These are phyloP conservation scores for Setomelanomma holmii DNA, from an alignment of 2,329 filamentous ascomycete species.

Conservation along the genomic window DNA sequence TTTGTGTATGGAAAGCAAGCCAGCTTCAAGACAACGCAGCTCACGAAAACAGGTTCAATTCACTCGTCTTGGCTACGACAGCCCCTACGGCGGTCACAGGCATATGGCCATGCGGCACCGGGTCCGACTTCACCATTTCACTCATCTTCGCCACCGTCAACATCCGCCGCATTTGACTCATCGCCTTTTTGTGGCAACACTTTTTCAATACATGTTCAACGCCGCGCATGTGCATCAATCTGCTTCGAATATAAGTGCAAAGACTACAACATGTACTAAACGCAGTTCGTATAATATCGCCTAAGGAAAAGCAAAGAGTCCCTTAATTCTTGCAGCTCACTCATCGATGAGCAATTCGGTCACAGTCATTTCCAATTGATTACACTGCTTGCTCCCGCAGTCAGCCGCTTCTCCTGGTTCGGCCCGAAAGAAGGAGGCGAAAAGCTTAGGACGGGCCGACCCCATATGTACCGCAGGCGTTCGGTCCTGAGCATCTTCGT, in stretches of 20 bases:
- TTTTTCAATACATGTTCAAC: slow-evolving; percentile 51
- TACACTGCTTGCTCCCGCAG: slow-evolving; percentile 57
- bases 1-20: too few species aligned
- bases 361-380: slow-evolving; percentile 28
- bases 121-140: slow-evolving; percentile 5
- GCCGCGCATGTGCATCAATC: slow-evolving; percentile 55
- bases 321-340: slow-evolving; percentile 54
- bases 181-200: slow-evolving; percentile 55
- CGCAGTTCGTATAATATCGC: slow-evolving; percentile 46
- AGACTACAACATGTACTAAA: slow-evolving; percentile 42
- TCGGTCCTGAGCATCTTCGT: slow-evolving; percentile 9
- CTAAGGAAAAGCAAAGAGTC: slow-evolving; percentile 41
- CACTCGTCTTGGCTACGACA: neutral
- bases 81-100: neutral
- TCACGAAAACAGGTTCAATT: neutral
- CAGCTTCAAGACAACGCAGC: too few species aligned
- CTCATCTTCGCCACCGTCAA: neutral
- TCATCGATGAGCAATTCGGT: slow-evolving; percentile 50
- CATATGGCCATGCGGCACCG: slow-evolving; percentile 11
- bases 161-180: neutral
- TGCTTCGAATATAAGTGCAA: slow-evolving; percentile 57
- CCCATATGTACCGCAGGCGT: slow-evolving; percentile 10
- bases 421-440: slow-evolving; percentile 6
- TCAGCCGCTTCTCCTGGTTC: slow-evolving; percentile 52
- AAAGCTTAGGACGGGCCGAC: too few species aligned